Percentiles rank a stretch among this genome's conserved stretches.
Conservation (phyloP, 257 asterid species). For the Nicotiana obtusifolia region DNA sequence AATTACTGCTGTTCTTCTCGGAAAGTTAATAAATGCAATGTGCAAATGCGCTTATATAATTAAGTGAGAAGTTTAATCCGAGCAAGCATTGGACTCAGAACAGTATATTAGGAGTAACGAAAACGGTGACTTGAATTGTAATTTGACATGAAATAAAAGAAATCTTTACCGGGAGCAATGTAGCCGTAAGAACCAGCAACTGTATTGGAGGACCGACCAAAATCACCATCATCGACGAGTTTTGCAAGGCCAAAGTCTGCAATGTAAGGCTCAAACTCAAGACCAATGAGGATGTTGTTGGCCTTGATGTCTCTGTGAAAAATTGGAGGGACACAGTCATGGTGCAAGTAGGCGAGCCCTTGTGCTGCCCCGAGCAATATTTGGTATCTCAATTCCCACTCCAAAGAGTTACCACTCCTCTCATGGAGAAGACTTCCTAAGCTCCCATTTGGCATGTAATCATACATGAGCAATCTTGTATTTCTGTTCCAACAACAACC, state of each 20-base stretch:
- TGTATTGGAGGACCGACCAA: conserved; percentile 36
- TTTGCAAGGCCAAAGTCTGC: conserved; percentile 51
- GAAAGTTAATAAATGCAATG: not conserved
- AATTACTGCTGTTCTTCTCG: not conserved
- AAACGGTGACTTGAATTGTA: not conserved
- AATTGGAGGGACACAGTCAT: conserved; percentile 46
- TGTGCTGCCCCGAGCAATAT: conserved; percentile 42
- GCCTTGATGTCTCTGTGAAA: conserved; percentile 51
- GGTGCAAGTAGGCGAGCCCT: conserved; percentile 43
- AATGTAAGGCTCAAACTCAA: conserved; percentile 40
- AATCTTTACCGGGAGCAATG: conserved; percentile 38
- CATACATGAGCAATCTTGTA: conserved; percentile 42
- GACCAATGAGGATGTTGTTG: conserved; percentile 46
- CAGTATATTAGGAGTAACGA: not conserved
- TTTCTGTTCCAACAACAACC: conserved; percentile 41
- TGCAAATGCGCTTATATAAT: not conserved
- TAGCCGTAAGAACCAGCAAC: conserved; percentile 48
- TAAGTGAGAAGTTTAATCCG: not conserved
- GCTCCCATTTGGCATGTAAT: conserved; percentile 47
- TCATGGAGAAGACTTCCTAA: conserved; percentile 45
- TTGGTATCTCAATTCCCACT: conserved; percentile 38
- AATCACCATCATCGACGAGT: conserved; percentile 41
- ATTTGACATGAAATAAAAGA: not conserved
- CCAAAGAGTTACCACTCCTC: conserved; percentile 29
- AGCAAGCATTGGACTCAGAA: not conserved